These are phyloP conservation scores for Citrus hindsii DNA, from an alignment of 345 rosid species.

Conservation along the genomic window DNA sequence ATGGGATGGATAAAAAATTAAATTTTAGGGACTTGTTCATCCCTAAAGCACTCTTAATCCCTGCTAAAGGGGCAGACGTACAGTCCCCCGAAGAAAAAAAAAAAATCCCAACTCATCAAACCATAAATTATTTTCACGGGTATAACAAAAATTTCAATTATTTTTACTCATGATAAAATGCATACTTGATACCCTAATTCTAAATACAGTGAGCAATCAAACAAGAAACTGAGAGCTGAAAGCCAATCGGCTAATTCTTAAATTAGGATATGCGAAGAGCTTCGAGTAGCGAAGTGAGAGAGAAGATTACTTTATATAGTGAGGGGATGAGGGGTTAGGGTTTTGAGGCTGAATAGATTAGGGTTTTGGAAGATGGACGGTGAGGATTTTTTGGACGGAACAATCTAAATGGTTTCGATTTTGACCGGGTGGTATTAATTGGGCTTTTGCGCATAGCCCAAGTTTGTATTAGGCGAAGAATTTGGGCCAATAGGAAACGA, in stretches of 20 bases:
- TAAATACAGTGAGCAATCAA: neutral
- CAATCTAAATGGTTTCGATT: neutral
- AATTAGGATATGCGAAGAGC: too few relatives aligned
- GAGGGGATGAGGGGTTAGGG: neutral
- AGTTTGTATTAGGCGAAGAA: too few relatives aligned
- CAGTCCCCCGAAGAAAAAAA: constrained; percentile 5
- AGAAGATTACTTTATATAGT: neutral
- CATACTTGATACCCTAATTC: too few relatives aligned
- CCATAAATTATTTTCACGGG: too few relatives aligned
- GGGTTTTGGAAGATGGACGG: constrained; percentile 13
- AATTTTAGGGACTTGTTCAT: constrained; percentile 25
- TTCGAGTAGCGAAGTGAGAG: neutral
- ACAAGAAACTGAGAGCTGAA: neutral
- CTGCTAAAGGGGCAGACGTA: constrained; percentile 24
- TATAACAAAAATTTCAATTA: too few relatives aligned
- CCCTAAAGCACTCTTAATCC: constrained; percentile 21
- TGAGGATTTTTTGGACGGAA: neutral
- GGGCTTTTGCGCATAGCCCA: neutral
- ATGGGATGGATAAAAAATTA: constrained; percentile 10
- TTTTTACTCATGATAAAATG: too few relatives aligned
- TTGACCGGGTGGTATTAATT: neutral
- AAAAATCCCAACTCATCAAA: neutral
- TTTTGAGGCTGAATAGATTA: neutral
- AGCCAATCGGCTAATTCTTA: neutral
- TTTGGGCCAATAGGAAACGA: neutral